Evolutionary conservation across 148 eudicot species (phyloP), one percentile per base, ranked within the genome.

Genomic region (Camellia sinensis): DNA sequence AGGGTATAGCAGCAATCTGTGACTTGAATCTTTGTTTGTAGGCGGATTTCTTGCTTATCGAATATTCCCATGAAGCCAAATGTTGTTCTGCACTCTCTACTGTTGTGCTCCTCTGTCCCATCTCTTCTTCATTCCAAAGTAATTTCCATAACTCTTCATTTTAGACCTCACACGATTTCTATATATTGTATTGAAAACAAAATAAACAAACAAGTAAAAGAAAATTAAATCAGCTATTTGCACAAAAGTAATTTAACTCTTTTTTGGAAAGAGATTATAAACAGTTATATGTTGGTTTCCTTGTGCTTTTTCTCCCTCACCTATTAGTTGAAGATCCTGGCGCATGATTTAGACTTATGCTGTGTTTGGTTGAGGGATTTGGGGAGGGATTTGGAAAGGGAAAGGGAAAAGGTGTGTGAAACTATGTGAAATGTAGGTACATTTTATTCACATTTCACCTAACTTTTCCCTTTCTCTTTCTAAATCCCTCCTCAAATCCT

Each of bases 321-420:
- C 72, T 57, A n/a, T 19, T 69, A 56, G 75, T 6, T 17, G 75
- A 79, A 5, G 75, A 14, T 63, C 60, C 68, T 10, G 52, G 68
- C 63, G 60, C 43, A 62, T 73, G 19, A 0, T 13, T 22, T 0
- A 80, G 37, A 41, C 72, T 73, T n/a, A n/a, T n/a, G n/a, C n/a
- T n/a, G n/a, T n/a, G n/a, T n/a, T n/a, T n/a, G n/a, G n/a, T n/a
- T n/a, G n/a, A n/a, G n/a, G n/a, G n/a, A n/a, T n/a, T n/a, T n/a
- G n/a, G n/a, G n/a, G n/a, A n/a, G n/a, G n/a, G n/a, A n/a, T n/a
- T n/a, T n/a, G n/a, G n/a, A n/a, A n/a, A n/a, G n/a, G n/a, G n/a
- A n/a, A n/a, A n/a, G n/a, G n/a, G n/a, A n/a, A n/a, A n/a, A n/a
- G n/a, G n/a, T n/a, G n/a, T n/a, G n/a, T n/a, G n/a, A n/a, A n/a